Conservation (phyloP, 2,329 filamentous ascomycete genomes). For the Penicillium sp. region DNA sequence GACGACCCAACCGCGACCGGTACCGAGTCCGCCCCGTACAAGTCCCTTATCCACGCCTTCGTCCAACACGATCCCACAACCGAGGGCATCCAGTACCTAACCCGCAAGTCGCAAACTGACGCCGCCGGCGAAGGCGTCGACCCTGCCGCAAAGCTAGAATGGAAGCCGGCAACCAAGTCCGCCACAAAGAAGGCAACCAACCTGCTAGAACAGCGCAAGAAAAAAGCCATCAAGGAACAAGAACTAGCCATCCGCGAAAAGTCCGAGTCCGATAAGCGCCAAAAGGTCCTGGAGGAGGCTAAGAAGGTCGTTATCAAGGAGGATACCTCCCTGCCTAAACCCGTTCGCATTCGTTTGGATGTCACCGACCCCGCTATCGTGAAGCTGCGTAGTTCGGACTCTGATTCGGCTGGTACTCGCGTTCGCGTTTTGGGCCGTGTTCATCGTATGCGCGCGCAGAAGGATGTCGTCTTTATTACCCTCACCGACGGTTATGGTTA, state of each 20-base stretch:
- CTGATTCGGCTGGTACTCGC: conserved; percentile 68
- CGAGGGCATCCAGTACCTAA: conserved; percentile 66
- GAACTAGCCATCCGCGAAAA: conserved; percentile 73
- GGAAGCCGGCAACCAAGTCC: conserved; percentile 82
- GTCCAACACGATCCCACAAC: conserved; percentile 67
- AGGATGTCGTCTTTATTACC: conserved; percentile 85
- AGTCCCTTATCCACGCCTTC: conserved; percentile 78
- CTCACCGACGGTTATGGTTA: conserved; percentile 81
- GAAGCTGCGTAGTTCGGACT: conserved; percentile 59
- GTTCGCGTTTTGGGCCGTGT: conserved; percentile 83
- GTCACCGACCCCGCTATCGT: conserved; percentile 66
- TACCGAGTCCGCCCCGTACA: conserved; percentile 75
- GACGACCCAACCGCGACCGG: conserved; percentile 71
- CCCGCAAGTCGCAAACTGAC: conserved; percentile 69
- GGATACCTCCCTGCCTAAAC: conserved; percentile 72
- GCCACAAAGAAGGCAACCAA: conserved; percentile 83
- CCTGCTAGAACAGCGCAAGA: conserved; percentile 75
- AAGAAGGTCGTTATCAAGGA: conserved; percentile 76
- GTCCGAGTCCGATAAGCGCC: conserved; percentile 72
- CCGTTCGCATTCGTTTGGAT: conserved; percentile 75
- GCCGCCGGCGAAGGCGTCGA: conserved; percentile 66
- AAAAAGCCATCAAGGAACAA: conserved; percentile 80
- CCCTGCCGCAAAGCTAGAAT: conserved; percentile 66
- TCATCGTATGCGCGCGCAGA: conserved; percentile 79
- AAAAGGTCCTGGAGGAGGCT: conserved; percentile 76